These are phyloP conservation scores for Paramecium sexaurelia DNA, from an alignment of 73 alveolate genomes.

Conservation along the genomic window DNA sequence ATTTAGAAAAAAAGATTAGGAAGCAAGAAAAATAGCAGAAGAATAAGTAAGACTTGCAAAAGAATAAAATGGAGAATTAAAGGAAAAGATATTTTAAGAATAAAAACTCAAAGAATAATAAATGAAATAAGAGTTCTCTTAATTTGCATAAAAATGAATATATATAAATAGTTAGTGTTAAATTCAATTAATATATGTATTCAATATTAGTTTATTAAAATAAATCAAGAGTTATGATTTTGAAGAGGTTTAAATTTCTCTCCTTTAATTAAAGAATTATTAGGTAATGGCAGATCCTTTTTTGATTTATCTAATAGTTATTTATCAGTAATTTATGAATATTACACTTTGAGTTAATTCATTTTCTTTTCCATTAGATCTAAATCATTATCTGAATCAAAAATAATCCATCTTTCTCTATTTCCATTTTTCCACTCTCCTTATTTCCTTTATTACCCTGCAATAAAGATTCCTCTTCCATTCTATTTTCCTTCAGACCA, in stretches of 20 bases:
- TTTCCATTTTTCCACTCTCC: conserved; percentile 75
- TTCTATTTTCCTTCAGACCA: conserved; percentile 72
- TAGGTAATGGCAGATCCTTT: neutral
- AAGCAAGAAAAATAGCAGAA: conserved; percentile 46
- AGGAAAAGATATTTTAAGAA: conserved; percentile 39
- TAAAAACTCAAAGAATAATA: conserved; percentile 36
- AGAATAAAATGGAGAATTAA: conserved; percentile 53
- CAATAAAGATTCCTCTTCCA: conserved; percentile 69
- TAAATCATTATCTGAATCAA: conserved; percentile 59
- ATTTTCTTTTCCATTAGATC: conserved; percentile 56
- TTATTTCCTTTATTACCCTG: conserved; percentile 61
- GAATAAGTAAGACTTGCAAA: conserved; percentile 32
- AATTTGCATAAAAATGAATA: conserved; percentile 43
- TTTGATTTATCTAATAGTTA: conserved; percentile 42
- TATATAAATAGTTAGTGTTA: neutral
- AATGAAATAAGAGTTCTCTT: conserved; percentile 54
- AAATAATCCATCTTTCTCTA: conserved; percentile 71
- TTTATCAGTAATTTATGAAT: neutral
- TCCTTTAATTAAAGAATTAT: neutral
- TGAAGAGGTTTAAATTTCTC: conserved; percentile 21
- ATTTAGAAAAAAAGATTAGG: conserved; percentile 32
- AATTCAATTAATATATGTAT: neutral
- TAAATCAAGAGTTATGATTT: conserved; percentile 37
- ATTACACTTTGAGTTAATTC: neutral
- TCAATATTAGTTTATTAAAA: neutral